phyloP scores from a whole-genome alignment of 352 stramenopile genomes.

The Phytophthora tubulina region DNA sequence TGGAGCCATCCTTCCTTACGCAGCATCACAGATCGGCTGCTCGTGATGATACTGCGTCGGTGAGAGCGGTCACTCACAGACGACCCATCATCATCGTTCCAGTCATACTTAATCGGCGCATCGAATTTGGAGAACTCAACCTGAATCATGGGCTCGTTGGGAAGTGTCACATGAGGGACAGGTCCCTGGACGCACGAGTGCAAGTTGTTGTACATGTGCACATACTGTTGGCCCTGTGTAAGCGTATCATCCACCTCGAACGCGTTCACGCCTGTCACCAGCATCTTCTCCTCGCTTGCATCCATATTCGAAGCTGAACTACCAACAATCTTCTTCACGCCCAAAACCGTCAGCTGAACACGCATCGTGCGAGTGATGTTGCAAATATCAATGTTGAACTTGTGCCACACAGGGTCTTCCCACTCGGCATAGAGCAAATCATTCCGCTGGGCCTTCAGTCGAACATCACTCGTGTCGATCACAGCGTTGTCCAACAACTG shows the following conservation, averaged over 20 bases:
- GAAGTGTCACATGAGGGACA: constrained; percentile 76
- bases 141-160: constrained; percentile 78
- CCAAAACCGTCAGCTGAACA: constrained; percentile 76
- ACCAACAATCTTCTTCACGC: constrained; percentile 75
- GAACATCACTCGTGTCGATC: constrained; percentile 77
- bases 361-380: constrained; percentile 81
- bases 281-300: constrained; percentile 71
- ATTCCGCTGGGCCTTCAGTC: constrained; percentile 75
- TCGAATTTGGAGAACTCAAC: constrained; percentile 76
- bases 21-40: constrained; percentile 63
- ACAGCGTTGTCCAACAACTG: constrained; percentile 75
- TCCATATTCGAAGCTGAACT: constrained; percentile 49
- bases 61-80: constrained; percentile 47
- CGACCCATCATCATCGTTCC: constrained; percentile 47
- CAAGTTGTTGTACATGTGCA: constrained; percentile 87
- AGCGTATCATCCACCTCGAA: constrained; percentile 84
- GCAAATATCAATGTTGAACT: constrained; percentile 79
- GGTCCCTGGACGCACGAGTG: constrained; percentile 74
- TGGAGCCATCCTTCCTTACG: constrained; percentile 87
- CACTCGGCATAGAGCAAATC: constrained; percentile 81
- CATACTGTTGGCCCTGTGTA: constrained; percentile 73
- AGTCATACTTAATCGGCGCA: constrained; percentile 79
- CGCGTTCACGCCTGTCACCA: constrained; percentile 84
- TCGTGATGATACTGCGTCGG: constrained; percentile 65
- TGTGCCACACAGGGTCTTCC: constrained; percentile 79